Evolutionary conservation across 2,329 filamentous ascomycete species (phyloP).

Genomic region (Gaeumannomyces sp.): DNA sequence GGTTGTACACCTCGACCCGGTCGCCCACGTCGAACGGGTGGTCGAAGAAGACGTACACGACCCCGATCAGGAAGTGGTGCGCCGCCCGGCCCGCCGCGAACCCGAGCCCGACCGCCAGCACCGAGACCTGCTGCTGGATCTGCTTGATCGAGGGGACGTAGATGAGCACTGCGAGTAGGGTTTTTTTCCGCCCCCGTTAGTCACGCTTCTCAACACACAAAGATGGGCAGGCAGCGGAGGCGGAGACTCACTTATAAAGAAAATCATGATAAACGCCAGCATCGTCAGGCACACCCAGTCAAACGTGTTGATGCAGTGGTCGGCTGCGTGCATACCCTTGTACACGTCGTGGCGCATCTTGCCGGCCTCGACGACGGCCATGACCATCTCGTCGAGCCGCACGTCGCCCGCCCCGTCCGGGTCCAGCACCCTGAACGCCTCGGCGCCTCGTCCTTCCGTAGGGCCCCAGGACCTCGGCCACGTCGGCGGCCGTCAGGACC

Average conservation of each 20-base stretch:
- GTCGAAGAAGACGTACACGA: conserved; percentile 68
- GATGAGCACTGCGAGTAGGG: conserved; percentile 13
- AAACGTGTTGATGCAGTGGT: conserved; percentile 25
- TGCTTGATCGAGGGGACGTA: conserved; percentile 22
- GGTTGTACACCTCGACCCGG: conserved; percentile 55
- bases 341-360: conserved; percentile 22
- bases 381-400: conserved; percentile 23
- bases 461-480: conserved; percentile 22
- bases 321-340: conserved; percentile 21
- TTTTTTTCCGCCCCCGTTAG: background rate
- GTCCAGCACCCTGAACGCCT: conserved; percentile 38
- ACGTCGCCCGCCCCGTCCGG: conserved; percentile 26
- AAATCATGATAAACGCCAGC: conserved; percentile 20
- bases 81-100: conserved; percentile 70
- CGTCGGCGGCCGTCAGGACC: conserved; percentile 18
- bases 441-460: conserved; percentile 20
- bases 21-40: conserved; percentile 71
- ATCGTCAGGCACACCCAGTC: conserved; percentile 22
- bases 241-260: conserved; percentile 19
- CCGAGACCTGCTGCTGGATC: conserved; percentile 21
- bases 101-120: conserved; percentile 44
- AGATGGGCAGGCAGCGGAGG: background rate
- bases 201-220: background rate
- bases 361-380: conserved; percentile 22
- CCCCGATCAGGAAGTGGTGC: conserved; percentile 63